Conservation (phyloP, 1,284 basidiomycete genomes). For the Ustilago trichophora region DNA sequence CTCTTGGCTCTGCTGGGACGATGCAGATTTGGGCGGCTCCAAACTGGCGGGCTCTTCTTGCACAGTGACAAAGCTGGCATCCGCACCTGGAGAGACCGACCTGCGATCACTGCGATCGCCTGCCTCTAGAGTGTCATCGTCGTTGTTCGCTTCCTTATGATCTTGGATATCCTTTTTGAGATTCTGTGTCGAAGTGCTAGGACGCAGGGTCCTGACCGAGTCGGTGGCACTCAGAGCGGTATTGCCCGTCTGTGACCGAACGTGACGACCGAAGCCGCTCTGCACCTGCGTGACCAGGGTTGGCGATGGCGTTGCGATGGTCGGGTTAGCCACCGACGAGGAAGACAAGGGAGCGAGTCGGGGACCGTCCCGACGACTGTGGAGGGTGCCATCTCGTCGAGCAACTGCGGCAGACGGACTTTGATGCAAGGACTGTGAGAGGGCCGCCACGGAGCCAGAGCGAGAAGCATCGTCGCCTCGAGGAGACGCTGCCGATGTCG, state of each 20-base stretch:
- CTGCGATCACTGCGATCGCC: conserved; percentile 25
- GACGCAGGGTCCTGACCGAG: conserved; percentile 50
- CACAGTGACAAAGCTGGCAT: conserved; percentile 33
- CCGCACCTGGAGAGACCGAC: conserved; percentile 23
- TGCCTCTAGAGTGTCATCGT: neutral
- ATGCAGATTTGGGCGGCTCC: conserved; percentile 36
- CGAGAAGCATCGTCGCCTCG: conserved; percentile 10
- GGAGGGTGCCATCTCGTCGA: conserved; percentile 9
- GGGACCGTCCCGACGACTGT: conserved; percentile 22
- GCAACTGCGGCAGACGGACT: conserved; percentile 9
- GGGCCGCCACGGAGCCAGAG: conserved; percentile 25
- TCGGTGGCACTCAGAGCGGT: conserved; percentile 34
- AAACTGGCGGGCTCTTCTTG: conserved; percentile 18
- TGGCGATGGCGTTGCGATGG: conserved; percentile 23
- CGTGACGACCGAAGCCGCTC: conserved; percentile 43
- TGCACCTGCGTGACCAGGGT: conserved; percentile 42
- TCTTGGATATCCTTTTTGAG: conserved; percentile 16
- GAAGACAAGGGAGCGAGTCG: conserved; percentile 17
- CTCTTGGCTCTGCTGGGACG: conserved; percentile 40
- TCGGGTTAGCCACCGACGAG: conserved; percentile 7
- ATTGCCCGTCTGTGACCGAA: conserved; percentile 39
- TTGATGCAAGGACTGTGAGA: conserved; percentile 34
- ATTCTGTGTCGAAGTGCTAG: conserved; percentile 52
- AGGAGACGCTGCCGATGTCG: conserved; percentile 14
- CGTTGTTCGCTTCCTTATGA: neutral